These are phyloP conservation scores for Penicillium decumbens DNA, from an alignment of 2,329 filamentous ascomycete species.

Conservation along the genomic window DNA sequence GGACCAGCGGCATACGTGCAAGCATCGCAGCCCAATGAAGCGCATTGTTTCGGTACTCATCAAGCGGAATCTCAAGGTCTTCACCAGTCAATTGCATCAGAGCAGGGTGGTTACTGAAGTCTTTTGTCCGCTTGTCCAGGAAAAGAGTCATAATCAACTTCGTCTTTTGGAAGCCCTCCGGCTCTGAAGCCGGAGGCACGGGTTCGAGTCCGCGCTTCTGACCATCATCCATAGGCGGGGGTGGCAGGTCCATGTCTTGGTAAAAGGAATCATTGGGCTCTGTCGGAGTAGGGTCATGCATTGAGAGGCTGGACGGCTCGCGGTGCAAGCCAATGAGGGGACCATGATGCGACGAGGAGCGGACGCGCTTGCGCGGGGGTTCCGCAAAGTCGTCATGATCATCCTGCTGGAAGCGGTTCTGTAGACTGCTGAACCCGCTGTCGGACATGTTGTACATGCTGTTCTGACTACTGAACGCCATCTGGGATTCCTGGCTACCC, in stretches of 20 bases:
- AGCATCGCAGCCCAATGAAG: slow-evolving; percentile 95
- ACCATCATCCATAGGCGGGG: slow-evolving; percentile 28
- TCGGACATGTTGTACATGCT: slow-evolving; percentile 69
- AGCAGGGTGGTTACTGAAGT: slow-evolving; percentile 70
- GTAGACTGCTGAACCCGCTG: slow-evolving; percentile 65
- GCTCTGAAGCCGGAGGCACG: slow-evolving; percentile 50
- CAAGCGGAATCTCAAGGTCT: slow-evolving; percentile 89
- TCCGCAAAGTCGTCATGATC: slow-evolving; percentile 59
- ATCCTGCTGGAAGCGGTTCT: slow-evolving; percentile 44
- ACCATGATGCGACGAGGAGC: slow-evolving; percentile 51
- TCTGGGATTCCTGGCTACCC: slow-evolving; percentile 59
- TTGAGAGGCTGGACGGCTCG: slow-evolving; percentile 33
- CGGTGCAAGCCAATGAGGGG: slow-evolving; percentile 35
- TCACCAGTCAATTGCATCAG: slow-evolving; percentile 69
- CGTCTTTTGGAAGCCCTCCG: slow-evolving; percentile 73
- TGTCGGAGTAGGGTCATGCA: slow-evolving; percentile 43
- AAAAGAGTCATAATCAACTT: slow-evolving; percentile 78
- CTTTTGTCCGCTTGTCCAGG: slow-evolving; percentile 65
- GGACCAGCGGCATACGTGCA: slow-evolving; percentile 75
- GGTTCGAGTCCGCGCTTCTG: slow-evolving; percentile 37
- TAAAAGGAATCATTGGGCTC: slow-evolving; percentile 47
- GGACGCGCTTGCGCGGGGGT: slow-evolving; percentile 74
- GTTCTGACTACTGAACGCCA: slow-evolving; percentile 75
- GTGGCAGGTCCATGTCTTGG: slow-evolving; percentile 37
- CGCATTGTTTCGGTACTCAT: slow-evolving; percentile 77